Conservation (phyloP, 768 basidiomycete genomes). For the Lanmaoa pseudosensibilis region DNA sequence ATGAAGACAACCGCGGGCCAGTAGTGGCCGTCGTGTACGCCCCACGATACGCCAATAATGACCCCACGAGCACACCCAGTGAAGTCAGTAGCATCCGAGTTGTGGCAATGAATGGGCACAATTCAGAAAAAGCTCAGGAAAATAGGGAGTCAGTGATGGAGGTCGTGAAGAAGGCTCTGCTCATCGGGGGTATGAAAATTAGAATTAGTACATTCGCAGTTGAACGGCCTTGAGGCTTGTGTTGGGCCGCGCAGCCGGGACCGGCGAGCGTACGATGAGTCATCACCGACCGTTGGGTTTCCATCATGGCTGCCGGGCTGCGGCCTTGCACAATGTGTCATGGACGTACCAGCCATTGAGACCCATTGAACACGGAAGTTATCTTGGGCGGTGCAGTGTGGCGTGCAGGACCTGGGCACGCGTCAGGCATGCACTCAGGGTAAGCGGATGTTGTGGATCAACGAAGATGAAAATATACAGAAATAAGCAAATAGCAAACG, state of each 20-base stretch:
- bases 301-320: neutral
- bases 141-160: constrained; percentile 1
- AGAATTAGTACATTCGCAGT: constrained; percentile 2
- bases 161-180: constrained; percentile 3
- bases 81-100: constrained; percentile 6
- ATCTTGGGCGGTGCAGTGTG: constrained; percentile 13
- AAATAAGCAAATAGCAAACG: constrained; percentile 16
- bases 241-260: neutral
- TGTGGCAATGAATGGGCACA: neutral
- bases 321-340: constrained; percentile 2
- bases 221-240: constrained; percentile 12
- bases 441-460: constrained; percentile 11
- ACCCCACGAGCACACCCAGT: constrained; percentile 7
- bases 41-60: constrained; percentile 4
- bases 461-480: constrained; percentile 15
- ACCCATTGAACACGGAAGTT: constrained; percentile 11
- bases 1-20: neutral
- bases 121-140: constrained; percentile 6
- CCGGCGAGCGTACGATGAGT: neutral
- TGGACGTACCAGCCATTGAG: neutral
- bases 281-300: constrained; percentile 2
- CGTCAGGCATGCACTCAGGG: constrained; percentile 22
- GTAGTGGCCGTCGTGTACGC: neutral
- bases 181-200: constrained; percentile 3
- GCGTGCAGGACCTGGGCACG: constrained; percentile 17